Conservation (phyloP, 2,329 filamentous ascomycete species). For the Furcasterigmium sp. region DNA sequence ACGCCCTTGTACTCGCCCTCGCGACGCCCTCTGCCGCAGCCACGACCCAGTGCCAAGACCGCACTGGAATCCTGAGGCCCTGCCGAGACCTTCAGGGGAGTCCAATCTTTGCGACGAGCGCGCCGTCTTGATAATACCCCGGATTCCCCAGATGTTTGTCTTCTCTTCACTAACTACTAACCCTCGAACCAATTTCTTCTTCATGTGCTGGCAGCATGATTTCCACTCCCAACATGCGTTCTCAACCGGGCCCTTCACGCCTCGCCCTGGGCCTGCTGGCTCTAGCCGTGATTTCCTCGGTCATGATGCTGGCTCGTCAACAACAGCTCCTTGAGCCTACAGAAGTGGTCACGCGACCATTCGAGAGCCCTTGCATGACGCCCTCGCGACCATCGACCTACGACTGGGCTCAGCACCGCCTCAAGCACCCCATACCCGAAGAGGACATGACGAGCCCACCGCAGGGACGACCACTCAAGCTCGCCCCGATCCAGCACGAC, state of each 20-base stretch:
- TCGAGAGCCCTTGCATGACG: not conserved
- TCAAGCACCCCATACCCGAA: slow-evolving; percentile 9
- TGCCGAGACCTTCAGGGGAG: no score
- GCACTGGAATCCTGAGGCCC: no score
- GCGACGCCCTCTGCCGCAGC: slow-evolving; percentile 1
- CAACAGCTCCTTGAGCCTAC: no score
- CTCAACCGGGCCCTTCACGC: not conserved
- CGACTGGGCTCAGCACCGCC: not conserved
- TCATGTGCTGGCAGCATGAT: not conserved
- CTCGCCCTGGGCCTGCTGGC: slow-evolving; percentile 1
- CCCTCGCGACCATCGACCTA: not conserved
- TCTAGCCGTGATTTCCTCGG: not conserved
- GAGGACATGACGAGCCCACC: slow-evolving; percentile 13
- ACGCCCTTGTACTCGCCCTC: no score
- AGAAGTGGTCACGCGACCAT: not conserved
- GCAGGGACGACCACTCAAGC: slow-evolving; percentile 1
- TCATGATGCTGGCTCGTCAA: not conserved
- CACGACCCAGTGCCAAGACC: not conserved
- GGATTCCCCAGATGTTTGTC: no score
- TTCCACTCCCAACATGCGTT: not conserved
- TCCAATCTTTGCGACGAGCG: no score
- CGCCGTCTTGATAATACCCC: no score
- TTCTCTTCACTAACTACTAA: not conserved
- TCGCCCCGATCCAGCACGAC: slow-evolving; percentile 9
- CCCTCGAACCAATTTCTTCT: no score